Conservation (phyloP, 2,329 filamentous ascomycete species). For the Neopestalotiopsis sp. region DNA sequence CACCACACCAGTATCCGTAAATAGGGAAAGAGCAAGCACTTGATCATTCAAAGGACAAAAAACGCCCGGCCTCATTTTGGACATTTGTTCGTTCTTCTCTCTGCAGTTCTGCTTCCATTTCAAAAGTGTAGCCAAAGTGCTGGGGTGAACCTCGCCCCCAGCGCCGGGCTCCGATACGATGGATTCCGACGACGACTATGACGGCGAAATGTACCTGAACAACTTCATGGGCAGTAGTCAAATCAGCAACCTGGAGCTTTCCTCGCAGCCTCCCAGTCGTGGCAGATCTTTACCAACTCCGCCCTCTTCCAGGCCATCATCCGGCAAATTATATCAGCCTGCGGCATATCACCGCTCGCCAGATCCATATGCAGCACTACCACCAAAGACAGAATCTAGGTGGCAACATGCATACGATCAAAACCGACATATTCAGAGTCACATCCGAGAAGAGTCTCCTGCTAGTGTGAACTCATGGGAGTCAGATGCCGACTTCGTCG, state of each 20-base stretch:
- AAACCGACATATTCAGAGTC: background rate
- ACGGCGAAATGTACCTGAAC: constrained; percentile 8
- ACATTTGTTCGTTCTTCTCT: too few relatives aligned
- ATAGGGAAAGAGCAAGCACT: background rate
- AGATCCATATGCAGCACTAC: background rate
- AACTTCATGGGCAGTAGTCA: constrained; percentile 17
- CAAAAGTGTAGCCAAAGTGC: too few relatives aligned
- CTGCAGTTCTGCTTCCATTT: too few relatives aligned
- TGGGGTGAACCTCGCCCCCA: background rate
- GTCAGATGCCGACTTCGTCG: constrained; percentile 19
- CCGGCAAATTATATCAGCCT: background rate
- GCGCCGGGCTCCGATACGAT: background rate
- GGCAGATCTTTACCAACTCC: background rate
- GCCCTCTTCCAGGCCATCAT: background rate
- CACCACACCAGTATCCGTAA: background rate
- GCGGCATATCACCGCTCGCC: background rate
- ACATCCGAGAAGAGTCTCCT: background rate
- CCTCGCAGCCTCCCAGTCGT: background rate
- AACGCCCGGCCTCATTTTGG: too few relatives aligned
- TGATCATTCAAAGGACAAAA: background rate
- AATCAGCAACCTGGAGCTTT: constrained; percentile 20
- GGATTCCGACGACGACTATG: constrained; percentile 5
- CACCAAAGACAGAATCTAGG: background rate
- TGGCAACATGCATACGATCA: background rate
- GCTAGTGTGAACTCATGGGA: constrained; percentile 9